Evolutionary conservation across 495 filamentous ascomycete genomes (phyloP), one percentile per base, ranked within the genome.

Genomic region (Penicillium paxilli): DNA sequence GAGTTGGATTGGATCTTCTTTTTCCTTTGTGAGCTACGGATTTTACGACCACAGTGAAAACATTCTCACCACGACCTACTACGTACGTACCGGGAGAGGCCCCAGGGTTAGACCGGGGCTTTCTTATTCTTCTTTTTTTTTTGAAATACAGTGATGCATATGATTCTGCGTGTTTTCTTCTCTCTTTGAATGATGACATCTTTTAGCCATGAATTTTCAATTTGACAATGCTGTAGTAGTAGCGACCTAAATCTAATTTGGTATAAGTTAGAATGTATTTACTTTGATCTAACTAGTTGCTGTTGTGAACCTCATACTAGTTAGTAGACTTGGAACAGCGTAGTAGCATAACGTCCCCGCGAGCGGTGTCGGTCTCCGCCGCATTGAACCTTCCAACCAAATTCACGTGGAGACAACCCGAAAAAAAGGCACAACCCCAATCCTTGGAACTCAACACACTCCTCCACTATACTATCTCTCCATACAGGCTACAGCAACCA

Each of bases 31-130:
- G 46, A 63, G 62, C 56, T 60, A 68, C 61, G 65, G 63, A 67
- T 68, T n/a, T n/a, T 61, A 70, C 58, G 68, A 70, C 47, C 48
- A n/a, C n/a, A n/a, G n/a, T 28, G 47, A 52, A 50, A 42, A 65
- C 40, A 57, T 60, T n/a, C 26, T 63, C 54, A 53, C 58, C 50
- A 59, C 46, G 53, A 59, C 44, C 26, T 52, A 57, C 40, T 58
- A 49, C 54, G 54, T 55, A 49, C 41, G 32, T 41, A 41, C 50
- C 40, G 54, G 37, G 64, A 4, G 2, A 6, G 26, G 3, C 8
- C 26, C 26, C 5, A 4, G 26, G 5, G 26, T 30, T n/a, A 12
- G 26, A 30, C 26, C 26, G 12, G 26, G 25, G 25, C 5, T 28
- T 28, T 10, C 11, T 14, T 14, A 10, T n/a, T 10, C 11, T 32